Conservation (phyloP, 495 filamentous ascomycete genomes). For the Neurospora sp. region DNA sequence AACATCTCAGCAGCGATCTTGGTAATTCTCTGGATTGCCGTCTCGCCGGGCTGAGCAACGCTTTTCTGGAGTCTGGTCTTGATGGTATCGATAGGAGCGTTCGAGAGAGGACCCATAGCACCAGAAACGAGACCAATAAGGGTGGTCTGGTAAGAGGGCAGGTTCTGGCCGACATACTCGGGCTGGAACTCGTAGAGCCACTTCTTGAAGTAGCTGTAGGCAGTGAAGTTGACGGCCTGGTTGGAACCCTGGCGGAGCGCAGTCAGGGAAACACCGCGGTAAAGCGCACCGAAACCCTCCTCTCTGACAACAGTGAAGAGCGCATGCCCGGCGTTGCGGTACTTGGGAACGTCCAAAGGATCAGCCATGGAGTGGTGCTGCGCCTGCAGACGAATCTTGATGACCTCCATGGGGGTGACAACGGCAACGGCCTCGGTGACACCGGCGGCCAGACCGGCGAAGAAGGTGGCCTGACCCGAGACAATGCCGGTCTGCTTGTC, state of each 20-base stretch:
- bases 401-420: slow-evolving; percentile 96
- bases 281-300: slow-evolving; percentile 78
- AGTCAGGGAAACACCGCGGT: slow-evolving; percentile 87
- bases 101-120: slow-evolving; percentile 90
- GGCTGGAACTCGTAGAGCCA: slow-evolving; percentile 61
- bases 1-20: slow-evolving; percentile 86
- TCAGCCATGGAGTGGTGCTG: slow-evolving; percentile 94
- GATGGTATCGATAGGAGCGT: slow-evolving; percentile 98
- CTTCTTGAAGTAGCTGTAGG: slow-evolving; percentile 88
- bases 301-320: slow-evolving; percentile 85
- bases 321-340: slow-evolving; percentile 94
- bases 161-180: slow-evolving; percentile 40
- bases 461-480: slow-evolving; percentile 67
- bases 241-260: slow-evolving; percentile 91
- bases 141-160: slow-evolving; percentile 85
- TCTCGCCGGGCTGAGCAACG: slow-evolving; percentile 69
- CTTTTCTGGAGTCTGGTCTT: slow-evolving; percentile 94
- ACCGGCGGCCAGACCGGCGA: slow-evolving; percentile 84
- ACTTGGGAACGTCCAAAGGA: slow-evolving; percentile 84
- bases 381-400: slow-evolving; percentile 96
- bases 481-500: slow-evolving; percentile 59
- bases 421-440: slow-evolving; percentile 93
- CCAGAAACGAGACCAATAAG: slow-evolving; percentile 84
- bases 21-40: slow-evolving; percentile 64
- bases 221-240: slow-evolving; percentile 98